Evolutionary conservation across 2,329 filamentous ascomycete genomes (phyloP).

Genomic region (Apiospora koreana): DNA sequence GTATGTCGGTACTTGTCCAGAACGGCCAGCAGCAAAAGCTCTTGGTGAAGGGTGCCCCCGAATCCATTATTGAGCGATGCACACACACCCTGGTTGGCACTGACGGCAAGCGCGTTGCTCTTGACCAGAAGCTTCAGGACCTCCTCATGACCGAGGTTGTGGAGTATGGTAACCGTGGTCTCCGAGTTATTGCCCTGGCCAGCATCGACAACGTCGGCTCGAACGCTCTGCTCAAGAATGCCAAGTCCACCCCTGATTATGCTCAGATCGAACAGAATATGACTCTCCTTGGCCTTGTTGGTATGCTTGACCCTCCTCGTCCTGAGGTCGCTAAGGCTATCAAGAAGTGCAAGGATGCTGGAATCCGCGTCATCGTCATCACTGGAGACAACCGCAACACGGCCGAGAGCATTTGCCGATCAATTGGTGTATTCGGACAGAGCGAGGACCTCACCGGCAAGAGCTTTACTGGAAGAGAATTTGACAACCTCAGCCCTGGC

Average conservation of each 20-base stretch:
- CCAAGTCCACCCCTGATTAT: slow-evolving; percentile 84
- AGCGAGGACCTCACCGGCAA: slow-evolving; percentile 85
- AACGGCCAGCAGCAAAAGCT: slow-evolving; percentile 72
- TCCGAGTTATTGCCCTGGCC: slow-evolving; percentile 93
- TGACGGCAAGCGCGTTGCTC: slow-evolving; percentile 73
- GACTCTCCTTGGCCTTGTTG: slow-evolving; percentile 90
- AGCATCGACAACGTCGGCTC: slow-evolving; percentile 74
- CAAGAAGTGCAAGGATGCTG: slow-evolving; percentile 84
- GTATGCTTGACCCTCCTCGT: slow-evolving; percentile 95
- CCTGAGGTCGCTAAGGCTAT: slow-evolving; percentile 88
- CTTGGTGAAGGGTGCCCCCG: slow-evolving; percentile 93
- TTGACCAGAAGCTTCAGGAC: slow-evolving; percentile 69
- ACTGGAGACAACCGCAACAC: slow-evolving; percentile 98
- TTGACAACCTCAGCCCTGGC: slow-evolving; percentile 76
- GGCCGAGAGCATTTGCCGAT: slow-evolving; percentile 94
- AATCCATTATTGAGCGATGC: slow-evolving; percentile 92
- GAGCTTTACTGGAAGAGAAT: slow-evolving; percentile 93
- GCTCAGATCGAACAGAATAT: slow-evolving; percentile 87
- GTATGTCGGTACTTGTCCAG: slow-evolving; percentile 93
- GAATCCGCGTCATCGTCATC: slow-evolving; percentile 96
- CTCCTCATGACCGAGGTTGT: slow-evolving; percentile 79
- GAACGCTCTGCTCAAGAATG: slow-evolving; percentile 69
- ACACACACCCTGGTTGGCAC: slow-evolving; percentile 77
- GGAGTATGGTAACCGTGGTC: slow-evolving; percentile 87
- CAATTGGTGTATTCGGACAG: slow-evolving; percentile 88